Evolutionary conservation across 495 filamentous ascomycete genomes (phyloP), one percentile per base, ranked within the genome.

Genomic region (Astrothelium subdiscretum): DNA sequence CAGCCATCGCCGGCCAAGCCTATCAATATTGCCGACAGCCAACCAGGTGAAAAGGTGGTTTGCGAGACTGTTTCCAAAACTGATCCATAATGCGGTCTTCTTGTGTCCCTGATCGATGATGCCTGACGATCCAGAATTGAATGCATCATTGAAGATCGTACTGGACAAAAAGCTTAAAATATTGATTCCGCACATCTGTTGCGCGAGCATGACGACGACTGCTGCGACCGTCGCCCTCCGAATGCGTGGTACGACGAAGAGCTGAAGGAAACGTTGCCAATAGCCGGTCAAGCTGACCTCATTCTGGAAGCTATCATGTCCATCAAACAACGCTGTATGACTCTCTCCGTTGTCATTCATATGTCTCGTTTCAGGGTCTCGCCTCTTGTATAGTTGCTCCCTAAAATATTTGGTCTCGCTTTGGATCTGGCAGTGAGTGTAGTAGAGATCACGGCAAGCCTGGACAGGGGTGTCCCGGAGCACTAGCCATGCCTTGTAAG

Each of bases 101-200:
- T 59, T 35, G 20, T 54, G 26, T 15, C 15, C 6, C 22, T 11
- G 5, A 24, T 26, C 48, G 6, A 15, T 29, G 24, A 54, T 5
- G 11, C 24, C 20, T 29, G 48, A 8, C 3, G n/a, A 27, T 29
- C 24, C 48, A 3, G 48, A 54, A 15, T 29, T 29, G 2, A 54
- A 54, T 27, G 48, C 24, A 15, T 54, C 48, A 20, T 54, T 54
- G 42, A 64, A 69, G 38, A 66, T 31, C 5, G 67, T 64, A 10
- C 52, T 62, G 3, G 61, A 64, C 29, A 65, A 64, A 31, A 69
- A 66, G 15, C 51, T 18, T 13, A 66, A 18, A 22, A 60, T 32
- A 58, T 61, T 61, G 32, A 69, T 88, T 63, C 88, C 88, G 70
- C 89, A 94, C 85, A 95, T 89, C 74, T 95, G 90, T 68, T 86